Conservation (phyloP, 768 basidiomycete genomes). For the Epithele typhae region DNA sequence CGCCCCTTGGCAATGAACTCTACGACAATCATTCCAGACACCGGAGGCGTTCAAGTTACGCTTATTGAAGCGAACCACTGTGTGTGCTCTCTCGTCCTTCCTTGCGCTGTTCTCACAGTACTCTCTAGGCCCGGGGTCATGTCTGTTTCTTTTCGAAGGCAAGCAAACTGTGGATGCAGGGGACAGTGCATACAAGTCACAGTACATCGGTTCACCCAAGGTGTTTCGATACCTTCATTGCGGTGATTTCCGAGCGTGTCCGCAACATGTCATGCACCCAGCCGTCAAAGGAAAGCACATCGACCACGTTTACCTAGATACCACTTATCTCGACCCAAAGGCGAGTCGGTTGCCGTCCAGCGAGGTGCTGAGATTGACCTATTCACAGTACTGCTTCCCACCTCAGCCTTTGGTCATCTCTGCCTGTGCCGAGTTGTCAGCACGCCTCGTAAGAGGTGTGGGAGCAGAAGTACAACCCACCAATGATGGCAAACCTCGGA, state of each 20-base stretch:
- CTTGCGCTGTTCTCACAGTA: not conserved
- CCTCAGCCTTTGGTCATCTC: slow-evolving; percentile 92
- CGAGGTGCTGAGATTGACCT: not conserved
- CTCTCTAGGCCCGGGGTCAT: slow-evolving; percentile 72
- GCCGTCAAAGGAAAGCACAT: slow-evolving; percentile 75
- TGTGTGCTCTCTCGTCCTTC: slow-evolving; percentile 20
- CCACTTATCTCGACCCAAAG: slow-evolving; percentile 91
- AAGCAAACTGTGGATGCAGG: slow-evolving; percentile 86
- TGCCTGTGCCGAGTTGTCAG: slow-evolving; percentile 85
- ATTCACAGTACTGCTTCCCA: slow-evolving; percentile 80
- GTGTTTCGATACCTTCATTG: slow-evolving; percentile 92
- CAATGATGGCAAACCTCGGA: slow-evolving; percentile 17
- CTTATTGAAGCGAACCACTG: slow-evolving; percentile 99
- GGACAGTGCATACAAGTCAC: slow-evolving; percentile 71
- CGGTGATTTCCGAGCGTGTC: slow-evolving; percentile 90
- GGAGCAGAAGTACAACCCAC: slow-evolving; percentile 24
- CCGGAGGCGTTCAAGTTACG: slow-evolving; percentile 83
- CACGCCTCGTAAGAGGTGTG: slow-evolving; percentile 45
- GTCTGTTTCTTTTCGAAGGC: slow-evolving; percentile 92
- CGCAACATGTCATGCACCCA: slow-evolving; percentile 82
- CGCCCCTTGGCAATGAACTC: slow-evolving; percentile 79
- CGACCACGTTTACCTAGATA: slow-evolving; percentile 91
- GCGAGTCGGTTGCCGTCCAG: slow-evolving; percentile 26
- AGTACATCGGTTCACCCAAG: slow-evolving; percentile 62
- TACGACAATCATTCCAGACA: slow-evolving; percentile 71